Evolutionary conservation across 108 stramenopile species (phyloP), one percentile per base, ranked within the genome.

Genomic region (Conticribra guillardii): DNA sequence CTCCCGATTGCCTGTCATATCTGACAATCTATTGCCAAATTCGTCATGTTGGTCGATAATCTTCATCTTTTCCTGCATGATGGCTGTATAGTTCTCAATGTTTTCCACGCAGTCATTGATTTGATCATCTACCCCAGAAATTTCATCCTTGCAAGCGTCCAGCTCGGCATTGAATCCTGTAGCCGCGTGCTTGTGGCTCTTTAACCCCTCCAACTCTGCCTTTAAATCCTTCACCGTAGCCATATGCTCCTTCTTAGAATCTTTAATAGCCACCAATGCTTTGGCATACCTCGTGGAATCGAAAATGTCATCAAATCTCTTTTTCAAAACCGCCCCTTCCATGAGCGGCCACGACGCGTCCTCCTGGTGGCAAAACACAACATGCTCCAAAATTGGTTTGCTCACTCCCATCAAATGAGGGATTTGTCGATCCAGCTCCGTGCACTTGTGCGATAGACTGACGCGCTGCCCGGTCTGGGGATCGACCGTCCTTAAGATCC

Each of bases 291-390:
- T 82, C 4, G 97, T 95, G 17, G 93, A 92, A 74, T 99, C 99
- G 76, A 99, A 99, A 51, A 99, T 99, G 71, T 99, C 99, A 82
- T 99, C 99, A 82, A 99, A 99, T 48, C 92, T 89, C 71, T 98
- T 97, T 84, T 99, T 99, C 5, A 99, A 82, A 26, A 97, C 94
- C 11, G 97, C 94, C 24, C 97, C 96, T 71, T 99, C 99, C 78
- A 94, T 90, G 46, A 94, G 60, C 18, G 95, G 95, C 95, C 95
- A 96, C 0, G 79, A 81, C 9, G 89, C 82, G 44, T 94, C 93
- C 69, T 99, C 99, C 65, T 99, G 98, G 84, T 98, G 98, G 70
- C 95, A 96, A 83, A 96, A 98, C 32, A 97, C 85, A 24, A 99
- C 98, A 67, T 97, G 84, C 56, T 99, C 98, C 52, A 99, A 73